Evolutionary conservation across 768 basidiomycete genomes (phyloP).

Genomic region (Termitomyces sp.): DNA sequence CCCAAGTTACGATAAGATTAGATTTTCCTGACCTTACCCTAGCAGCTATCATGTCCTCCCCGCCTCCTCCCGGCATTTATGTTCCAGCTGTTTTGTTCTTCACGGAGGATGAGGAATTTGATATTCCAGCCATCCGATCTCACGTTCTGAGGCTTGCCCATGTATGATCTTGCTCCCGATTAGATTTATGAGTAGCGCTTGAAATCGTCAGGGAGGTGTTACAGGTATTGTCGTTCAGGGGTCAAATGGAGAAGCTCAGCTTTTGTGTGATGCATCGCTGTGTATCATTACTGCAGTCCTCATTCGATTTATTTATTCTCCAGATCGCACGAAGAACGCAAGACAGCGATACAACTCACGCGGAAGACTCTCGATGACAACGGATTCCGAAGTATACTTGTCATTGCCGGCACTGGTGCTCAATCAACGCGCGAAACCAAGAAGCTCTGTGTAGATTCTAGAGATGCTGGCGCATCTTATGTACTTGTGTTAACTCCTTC

Average conservation of each 20-base stretch:
- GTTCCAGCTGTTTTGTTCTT: constrained; percentile 78
- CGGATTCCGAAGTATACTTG: constrained; percentile 58
- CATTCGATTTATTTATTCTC: not conserved
- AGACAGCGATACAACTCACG: constrained; percentile 54
- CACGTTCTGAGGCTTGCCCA: constrained; percentile 73
- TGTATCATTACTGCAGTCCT: not conserved
- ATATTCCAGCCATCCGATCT: constrained; percentile 57
- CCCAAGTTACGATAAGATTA: constrained; percentile 14
- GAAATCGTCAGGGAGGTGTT: constrained; percentile 53
- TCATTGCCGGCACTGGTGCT: constrained; percentile 83
- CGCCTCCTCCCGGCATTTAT: constrained; percentile 67
- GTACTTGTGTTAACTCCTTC: constrained; percentile 73
- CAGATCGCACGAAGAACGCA: constrained; percentile 64
- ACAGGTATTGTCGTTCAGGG: constrained; percentile 72
- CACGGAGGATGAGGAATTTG: constrained; percentile 63
- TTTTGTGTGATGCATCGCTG: constrained; percentile 33
- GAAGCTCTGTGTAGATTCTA: constrained; percentile 64
- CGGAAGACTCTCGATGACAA: constrained; percentile 68
- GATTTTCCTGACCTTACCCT: constrained; percentile 1
- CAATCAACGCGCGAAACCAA: constrained; percentile 75
- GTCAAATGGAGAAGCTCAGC: constrained; percentile 73
- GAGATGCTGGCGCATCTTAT: constrained; percentile 78
- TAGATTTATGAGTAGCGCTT: constrained; percentile 6
- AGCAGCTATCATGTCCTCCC: constrained; percentile 18
- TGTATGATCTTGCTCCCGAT: constrained; percentile 31